Evolutionary conservation across 2,329 filamentous ascomycete genomes (phyloP).

Genomic region (Fusarium chaquense): DNA sequence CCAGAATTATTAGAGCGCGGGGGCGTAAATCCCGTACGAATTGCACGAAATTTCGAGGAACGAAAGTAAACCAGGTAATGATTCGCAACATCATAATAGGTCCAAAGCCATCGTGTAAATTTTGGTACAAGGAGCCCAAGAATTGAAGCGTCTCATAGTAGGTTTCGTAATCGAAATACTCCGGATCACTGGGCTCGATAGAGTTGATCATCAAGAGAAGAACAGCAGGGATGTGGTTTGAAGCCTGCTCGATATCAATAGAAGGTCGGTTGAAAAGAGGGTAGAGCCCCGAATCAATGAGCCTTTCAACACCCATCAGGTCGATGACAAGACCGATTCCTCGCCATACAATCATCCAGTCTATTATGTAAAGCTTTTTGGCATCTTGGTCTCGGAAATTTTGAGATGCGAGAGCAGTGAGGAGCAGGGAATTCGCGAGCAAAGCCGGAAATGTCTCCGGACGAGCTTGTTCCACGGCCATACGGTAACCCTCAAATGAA

Average conservation of each 20-base stretch:
- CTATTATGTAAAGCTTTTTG: slow-evolving; percentile 62
- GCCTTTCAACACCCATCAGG: slow-evolving; percentile 43
- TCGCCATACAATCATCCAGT: slow-evolving; percentile 69
- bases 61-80: slow-evolving; percentile 66
- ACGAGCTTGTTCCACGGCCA: slow-evolving; percentile 61
- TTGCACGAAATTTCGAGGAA: slow-evolving; percentile 59
- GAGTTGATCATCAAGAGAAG: slow-evolving; percentile 63
- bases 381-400: slow-evolving; percentile 62
- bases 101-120: slow-evolving; percentile 60
- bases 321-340: slow-evolving; percentile 64
- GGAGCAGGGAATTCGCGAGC: slow-evolving; percentile 63
- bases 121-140: slow-evolving; percentile 64
- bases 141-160: slow-evolving; percentile 63
- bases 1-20: slow-evolving; percentile 64
- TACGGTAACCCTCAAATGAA: slow-evolving; percentile 64
- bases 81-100: slow-evolving; percentile 62
- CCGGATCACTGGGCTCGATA: slow-evolving; percentile 57
- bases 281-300: slow-evolving; percentile 58
- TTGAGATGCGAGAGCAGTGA: slow-evolving; percentile 64
- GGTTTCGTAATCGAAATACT: slow-evolving; percentile 53
- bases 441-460: slow-evolving; percentile 63
- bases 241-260: slow-evolving; percentile 59
- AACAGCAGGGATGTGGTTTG: slow-evolving; percentile 59
- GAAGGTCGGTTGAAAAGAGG: slow-evolving; percentile 63
- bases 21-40: slow-evolving; percentile 58